A percentile compares a stretch with the other conserved stretches of the same genome.
Conservation (phyloP, 176 grass and related monocot species). For the Luzula sylvatica region DNA sequence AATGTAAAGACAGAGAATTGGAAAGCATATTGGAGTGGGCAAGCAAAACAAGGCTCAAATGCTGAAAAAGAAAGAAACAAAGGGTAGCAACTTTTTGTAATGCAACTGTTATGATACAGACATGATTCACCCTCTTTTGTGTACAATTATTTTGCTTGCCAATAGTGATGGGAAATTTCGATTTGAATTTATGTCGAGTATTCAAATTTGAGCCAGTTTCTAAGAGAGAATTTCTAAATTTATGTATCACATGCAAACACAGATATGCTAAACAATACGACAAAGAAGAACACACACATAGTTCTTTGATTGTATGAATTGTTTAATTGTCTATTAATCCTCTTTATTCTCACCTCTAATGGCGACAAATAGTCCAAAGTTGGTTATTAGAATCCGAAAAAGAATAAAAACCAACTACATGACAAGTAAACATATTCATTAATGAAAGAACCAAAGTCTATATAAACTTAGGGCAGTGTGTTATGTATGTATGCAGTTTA, state of each 20-base stretch:
- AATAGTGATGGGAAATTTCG: too few relatives aligned
- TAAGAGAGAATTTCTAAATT: too few relatives aligned
- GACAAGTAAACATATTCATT: conserved; percentile 18
- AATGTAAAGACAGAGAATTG: background rate
- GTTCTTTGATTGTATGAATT: conserved; percentile 6
- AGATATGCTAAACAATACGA: background rate
- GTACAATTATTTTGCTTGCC: background rate
- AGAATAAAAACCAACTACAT: conserved; percentile 7
- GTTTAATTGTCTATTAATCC: background rate
- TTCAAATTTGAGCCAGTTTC: too few relatives aligned
- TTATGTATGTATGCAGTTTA: too few relatives aligned
- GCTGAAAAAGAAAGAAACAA: conserved; percentile 1
- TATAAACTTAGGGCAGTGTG: too few relatives aligned
- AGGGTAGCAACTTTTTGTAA: background rate
- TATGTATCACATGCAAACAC: too few relatives aligned
- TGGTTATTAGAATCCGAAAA: conserved; percentile 5
- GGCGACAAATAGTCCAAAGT: conserved; percentile 3
- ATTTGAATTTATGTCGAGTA: too few relatives aligned
- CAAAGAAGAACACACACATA: background rate
- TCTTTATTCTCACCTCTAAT: conserved; percentile 17
- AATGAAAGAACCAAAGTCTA: conserved; percentile 1
- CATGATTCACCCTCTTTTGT: background rate
- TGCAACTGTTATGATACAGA: conserved; percentile 12
- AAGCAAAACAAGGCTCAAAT: background rate
- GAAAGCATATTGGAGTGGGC: background rate